These are phyloP conservation scores for Prototheca wickerhamii DNA, from an alignment of 163 green algal genomes.

Conservation along the genomic window DNA sequence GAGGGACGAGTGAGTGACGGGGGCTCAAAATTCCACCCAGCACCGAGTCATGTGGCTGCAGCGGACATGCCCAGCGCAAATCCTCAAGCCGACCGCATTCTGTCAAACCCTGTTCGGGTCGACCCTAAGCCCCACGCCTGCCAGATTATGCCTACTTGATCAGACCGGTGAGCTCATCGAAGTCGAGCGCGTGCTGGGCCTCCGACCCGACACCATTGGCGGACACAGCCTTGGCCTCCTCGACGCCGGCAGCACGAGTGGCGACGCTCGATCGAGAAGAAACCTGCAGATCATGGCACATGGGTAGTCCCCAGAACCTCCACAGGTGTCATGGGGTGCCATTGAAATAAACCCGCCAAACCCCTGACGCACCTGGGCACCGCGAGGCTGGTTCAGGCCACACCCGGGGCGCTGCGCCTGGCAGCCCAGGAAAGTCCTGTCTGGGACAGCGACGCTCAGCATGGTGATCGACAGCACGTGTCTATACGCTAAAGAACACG, in stretches of 20 bases:
- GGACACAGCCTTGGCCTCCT: conserved; percentile 18
- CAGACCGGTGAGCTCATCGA: conserved; percentile 64
- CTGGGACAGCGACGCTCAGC: not conserved
- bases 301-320: not conserved
- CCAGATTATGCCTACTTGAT: conserved; percentile 44
- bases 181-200: conserved; percentile 50
- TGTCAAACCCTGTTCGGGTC: not conserved
- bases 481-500: no score
- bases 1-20: no score
- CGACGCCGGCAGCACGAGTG: not conserved
- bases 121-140: not conserved
- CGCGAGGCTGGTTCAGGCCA: not conserved
- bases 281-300: not conserved
- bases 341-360: no score
- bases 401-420: no score
- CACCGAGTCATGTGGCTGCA: no score
- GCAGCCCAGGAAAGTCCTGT: not conserved
- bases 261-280: not conserved
- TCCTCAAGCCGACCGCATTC: not conserved
- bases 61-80: not conserved
- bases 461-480: not conserved
- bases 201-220: conserved; percentile 15
- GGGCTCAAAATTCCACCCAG: no score
- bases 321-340: no score
- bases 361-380: no score